Conservation (phyloP, 352 stramenopile genomes). For the Phytophthora pinifolia region DNA sequence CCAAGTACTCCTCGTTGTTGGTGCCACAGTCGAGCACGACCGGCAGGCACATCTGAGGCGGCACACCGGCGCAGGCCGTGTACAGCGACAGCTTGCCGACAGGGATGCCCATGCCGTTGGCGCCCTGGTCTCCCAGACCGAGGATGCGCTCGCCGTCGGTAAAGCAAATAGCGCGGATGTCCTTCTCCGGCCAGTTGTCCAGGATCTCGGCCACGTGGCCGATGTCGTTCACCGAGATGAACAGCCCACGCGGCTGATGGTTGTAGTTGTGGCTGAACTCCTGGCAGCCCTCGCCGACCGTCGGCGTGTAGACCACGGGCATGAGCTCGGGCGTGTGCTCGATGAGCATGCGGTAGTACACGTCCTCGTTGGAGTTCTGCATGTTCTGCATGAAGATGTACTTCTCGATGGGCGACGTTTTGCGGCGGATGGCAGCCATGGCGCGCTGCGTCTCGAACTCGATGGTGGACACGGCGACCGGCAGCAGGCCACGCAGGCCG, state of each 20-base stretch:
- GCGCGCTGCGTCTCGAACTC: constrained; percentile 89
- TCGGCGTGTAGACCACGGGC: constrained; percentile 98
- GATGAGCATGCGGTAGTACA: constrained; percentile 93
- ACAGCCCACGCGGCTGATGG: constrained; percentile 90
- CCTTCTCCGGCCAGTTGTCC: constrained; percentile 95
- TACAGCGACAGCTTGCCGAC: constrained; percentile 96
- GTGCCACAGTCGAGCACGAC: constrained; percentile 96
- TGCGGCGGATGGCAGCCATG: constrained; percentile 81
- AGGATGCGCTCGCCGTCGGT: constrained; percentile 97
- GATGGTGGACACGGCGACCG: constrained; percentile 78
- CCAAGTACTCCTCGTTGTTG: constrained; percentile 93
- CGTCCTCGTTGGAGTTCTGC: constrained; percentile 88
- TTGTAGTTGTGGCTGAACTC: constrained; percentile 92
- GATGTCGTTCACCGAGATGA: constrained; percentile 87
- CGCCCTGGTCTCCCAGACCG: constrained; percentile 94
- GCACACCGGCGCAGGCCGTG: constrained; percentile 93
- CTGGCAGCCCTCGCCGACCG: constrained; percentile 91
- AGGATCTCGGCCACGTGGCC: constrained; percentile 89
- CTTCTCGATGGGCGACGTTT: constrained; percentile 90
- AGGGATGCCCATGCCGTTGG: constrained; percentile 91
- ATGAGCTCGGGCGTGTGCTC: constrained; percentile 92
- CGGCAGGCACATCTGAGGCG: constrained; percentile 91
- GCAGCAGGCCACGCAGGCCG: constrained; percentile 91
- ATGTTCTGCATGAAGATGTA: constrained; percentile 92
- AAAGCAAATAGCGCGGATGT: constrained; percentile 96